These are phyloP conservation scores for Zygosaccharomyces sapae DNA, from an alignment of 1,139 yeast genomes.

Conservation along the genomic window DNA sequence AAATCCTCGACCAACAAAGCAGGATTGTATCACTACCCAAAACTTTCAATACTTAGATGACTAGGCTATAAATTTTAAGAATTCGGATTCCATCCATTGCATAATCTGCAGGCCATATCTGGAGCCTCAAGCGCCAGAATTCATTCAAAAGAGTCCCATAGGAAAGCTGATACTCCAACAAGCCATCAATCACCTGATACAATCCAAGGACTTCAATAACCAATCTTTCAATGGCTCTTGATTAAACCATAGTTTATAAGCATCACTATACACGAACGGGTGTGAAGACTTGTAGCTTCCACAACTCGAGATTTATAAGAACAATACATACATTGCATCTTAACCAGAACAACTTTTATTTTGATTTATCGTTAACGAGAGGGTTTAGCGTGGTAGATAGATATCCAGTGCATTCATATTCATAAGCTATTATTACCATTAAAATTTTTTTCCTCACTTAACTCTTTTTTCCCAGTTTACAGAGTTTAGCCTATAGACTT, in stretches of 20 bases:
- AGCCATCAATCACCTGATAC: too few relatives aligned
- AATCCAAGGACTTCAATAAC: not conserved
- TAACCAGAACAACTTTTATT: not conserved
- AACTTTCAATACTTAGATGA: not conserved
- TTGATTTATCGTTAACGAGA: not conserved
- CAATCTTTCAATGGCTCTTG: not conserved
- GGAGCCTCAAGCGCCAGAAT: not conserved
- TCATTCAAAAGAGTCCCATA: too few relatives aligned
- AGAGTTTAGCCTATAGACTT: too few relatives aligned
- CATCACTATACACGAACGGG: not conserved
- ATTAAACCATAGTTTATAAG: not conserved
- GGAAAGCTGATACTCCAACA: too few relatives aligned
- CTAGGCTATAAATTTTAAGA: not conserved
- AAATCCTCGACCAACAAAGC: too few relatives aligned
- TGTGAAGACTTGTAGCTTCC: not conserved
- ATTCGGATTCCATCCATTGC: not conserved
- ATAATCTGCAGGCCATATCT: too few relatives aligned
- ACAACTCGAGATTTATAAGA: not conserved
- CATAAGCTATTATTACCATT: too few relatives aligned
- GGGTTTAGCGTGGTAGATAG: not conserved
- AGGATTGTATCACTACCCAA: not conserved
- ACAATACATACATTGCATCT: not conserved
- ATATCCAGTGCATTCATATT: not conserved
- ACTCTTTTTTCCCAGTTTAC: too few relatives aligned
- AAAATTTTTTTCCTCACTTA: too few relatives aligned